Evolutionary conservation across 768 basidiomycete species (phyloP).

Genomic region (Leccinum subgranulosum): DNA sequence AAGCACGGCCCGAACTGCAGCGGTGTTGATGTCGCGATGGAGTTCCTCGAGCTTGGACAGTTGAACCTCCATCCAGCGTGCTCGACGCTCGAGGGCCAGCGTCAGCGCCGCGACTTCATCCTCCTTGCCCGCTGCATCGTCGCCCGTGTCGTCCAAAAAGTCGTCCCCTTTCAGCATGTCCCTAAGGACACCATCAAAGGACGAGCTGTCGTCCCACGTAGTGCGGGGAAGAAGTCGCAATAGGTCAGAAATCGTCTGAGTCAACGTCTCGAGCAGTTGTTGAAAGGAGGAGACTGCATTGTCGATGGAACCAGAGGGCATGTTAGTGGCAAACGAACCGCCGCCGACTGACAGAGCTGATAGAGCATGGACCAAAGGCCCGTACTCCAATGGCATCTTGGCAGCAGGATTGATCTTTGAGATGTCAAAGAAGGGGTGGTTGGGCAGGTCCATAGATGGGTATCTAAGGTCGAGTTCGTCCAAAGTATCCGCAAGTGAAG

Average conservation of each 20-base stretch:
- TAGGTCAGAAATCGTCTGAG: conserved; percentile 86
- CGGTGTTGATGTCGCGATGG: conserved; percentile 87
- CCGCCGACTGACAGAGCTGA: conserved; percentile 85
- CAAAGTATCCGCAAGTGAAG: conserved; percentile 61
- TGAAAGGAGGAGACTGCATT: conserved; percentile 89
- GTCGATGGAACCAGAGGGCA: conserved; percentile 87
- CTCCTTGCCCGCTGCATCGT: conserved; percentile 62
- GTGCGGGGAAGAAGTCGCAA: conserved; percentile 82
- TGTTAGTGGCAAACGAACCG: conserved; percentile 72
- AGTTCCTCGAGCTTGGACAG: conserved; percentile 85
- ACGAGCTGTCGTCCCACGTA: conserved; percentile 88
- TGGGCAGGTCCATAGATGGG: conserved; percentile 61
- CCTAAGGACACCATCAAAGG: conserved; percentile 79
- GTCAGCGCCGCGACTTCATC: conserved; percentile 86
- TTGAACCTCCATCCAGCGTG: conserved; percentile 92
- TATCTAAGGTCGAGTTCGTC: conserved; percentile 62
- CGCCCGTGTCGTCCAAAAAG: conserved; percentile 72
- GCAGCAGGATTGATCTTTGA: conserved; percentile 70
- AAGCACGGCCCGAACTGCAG: conserved; percentile 77
- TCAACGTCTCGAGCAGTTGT: conserved; percentile 82
- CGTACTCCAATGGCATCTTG: conserved; percentile 81
- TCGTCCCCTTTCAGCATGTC: conserved; percentile 91
- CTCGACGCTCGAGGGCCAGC: conserved; percentile 81
- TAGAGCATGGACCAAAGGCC: conserved; percentile 79
- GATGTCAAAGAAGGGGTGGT: conserved; percentile 73